A percentile compares a stretch with the other conserved stretches of the same genome.
These are phyloP conservation scores for Ensete glaucum DNA, from an alignment of 176 grass and related monocot species.

Conservation along the genomic window DNA sequence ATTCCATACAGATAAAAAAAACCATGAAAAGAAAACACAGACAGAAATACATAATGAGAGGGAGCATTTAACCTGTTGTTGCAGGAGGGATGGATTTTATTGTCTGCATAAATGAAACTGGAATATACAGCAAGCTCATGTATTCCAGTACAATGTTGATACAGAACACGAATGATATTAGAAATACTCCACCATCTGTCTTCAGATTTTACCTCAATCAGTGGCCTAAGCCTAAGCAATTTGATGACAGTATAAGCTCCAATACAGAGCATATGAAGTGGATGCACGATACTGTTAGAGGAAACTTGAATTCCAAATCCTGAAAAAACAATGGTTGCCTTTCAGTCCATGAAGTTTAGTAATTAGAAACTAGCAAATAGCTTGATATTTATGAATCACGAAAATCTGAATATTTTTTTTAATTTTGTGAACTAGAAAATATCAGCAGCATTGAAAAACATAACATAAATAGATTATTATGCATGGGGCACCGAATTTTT, in stretches of 20 bases:
- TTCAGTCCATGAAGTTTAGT: background rate
- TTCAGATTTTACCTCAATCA: conserved; percentile 40
- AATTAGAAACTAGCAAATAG: background rate
- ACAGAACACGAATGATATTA: too few relatives aligned
- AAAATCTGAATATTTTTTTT: too few relatives aligned
- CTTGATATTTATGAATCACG: background rate
- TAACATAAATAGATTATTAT: too few relatives aligned
- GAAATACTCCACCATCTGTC: conserved; percentile 20
- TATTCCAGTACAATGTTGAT: too few relatives aligned
- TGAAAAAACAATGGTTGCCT: background rate
- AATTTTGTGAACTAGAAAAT: too few relatives aligned
- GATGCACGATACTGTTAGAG: conserved; percentile 64
- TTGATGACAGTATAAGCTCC: conserved; percentile 68
- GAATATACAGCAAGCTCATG: conserved; percentile 13
- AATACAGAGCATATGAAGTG: conserved; percentile 79
- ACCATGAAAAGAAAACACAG: background rate
- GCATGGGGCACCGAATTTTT: too few relatives aligned
- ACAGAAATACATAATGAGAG: background rate
- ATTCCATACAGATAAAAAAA: background rate
- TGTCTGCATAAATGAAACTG: conserved; percentile 62
- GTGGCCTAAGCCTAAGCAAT: conserved; percentile 60
- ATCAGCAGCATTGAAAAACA: too few relatives aligned
- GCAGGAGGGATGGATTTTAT: conserved; percentile 99
- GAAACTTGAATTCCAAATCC: conserved; percentile 63
- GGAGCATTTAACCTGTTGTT: conserved; percentile 50